Evolutionary conservation across 352 stramenopile species (phyloP).

Genomic region (Phytophthora parvispora): DNA sequence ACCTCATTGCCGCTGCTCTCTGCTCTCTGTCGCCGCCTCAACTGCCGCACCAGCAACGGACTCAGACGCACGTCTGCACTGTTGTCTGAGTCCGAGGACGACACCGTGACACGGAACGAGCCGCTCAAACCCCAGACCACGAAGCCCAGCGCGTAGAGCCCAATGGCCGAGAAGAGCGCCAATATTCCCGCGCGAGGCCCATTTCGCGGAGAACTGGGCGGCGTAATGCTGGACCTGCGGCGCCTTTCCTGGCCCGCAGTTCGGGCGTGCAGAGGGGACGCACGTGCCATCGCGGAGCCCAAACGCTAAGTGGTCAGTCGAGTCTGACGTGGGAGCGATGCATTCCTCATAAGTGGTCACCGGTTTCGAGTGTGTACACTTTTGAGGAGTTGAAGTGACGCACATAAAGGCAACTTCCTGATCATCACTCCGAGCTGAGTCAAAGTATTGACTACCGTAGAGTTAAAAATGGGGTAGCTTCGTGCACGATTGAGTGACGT

Average conservation of each 20-base stretch:
- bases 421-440: conserved; percentile 32
- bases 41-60: conserved; percentile 9
- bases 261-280: background rate
- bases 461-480: no score
- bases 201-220: conserved; percentile 20
- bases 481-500: no score
- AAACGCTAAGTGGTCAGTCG: conserved; percentile 23
- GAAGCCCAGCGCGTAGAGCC: conserved; percentile 35
- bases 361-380: background rate
- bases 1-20: background rate
- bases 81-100: conserved; percentile 9
- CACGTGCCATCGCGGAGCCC: conserved; percentile 23
- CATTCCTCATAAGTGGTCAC: background rate
- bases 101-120: conserved; percentile 10
- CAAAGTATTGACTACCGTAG: no score
- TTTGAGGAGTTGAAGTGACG: conserved; percentile 6
- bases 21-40: conserved; percentile 21
- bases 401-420: conserved; percentile 26
- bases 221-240: conserved; percentile 5
- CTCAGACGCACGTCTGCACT: conserved; percentile 12
- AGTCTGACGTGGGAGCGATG: conserved; percentile 12
- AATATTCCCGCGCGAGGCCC: conserved; percentile 24
- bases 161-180: conserved; percentile 36
- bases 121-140: conserved; percentile 31
- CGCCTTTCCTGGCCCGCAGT: background rate